Conservation (phyloP, 2,329 filamentous ascomycete species). For the Penicillium psychrosexuale region DNA sequence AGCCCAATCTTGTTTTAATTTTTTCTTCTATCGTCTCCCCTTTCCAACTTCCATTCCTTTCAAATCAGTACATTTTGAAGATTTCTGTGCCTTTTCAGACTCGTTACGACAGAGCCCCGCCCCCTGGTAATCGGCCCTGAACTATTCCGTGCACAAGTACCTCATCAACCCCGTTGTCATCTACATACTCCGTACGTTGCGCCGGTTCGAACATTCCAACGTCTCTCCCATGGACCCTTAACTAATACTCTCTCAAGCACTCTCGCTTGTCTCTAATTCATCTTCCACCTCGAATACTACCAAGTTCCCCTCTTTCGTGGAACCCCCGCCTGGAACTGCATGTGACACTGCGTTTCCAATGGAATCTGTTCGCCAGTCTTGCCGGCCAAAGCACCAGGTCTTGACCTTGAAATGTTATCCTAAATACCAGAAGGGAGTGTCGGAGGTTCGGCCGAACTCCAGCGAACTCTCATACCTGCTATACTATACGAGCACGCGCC, state of each 20-base stretch:
- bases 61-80: not conserved
- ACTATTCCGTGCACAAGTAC: constrained; percentile 13
- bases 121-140: constrained; percentile 25
- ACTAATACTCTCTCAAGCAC: not conserved
- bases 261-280: not conserved
- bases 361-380: constrained; percentile 58
- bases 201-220: constrained; percentile 7
- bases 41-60: not conserved
- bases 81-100: not conserved
- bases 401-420: constrained; percentile 96
- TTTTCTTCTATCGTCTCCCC: not conserved
- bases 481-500: constrained; percentile 91
- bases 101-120: constrained; percentile 15
- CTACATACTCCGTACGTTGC: constrained; percentile 6
- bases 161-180: constrained; percentile 27
- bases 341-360: constrained; percentile 36
- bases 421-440: constrained; percentile 81
- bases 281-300: not conserved
- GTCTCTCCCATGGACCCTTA: constrained; percentile 16
- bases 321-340: constrained; percentile 3
- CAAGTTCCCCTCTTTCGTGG: constrained; percentile 3
- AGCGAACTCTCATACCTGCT: constrained; percentile 95
- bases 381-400: constrained; percentile 93
- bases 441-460: constrained; percentile 92
- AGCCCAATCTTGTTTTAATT: constrained; percentile 8